A percentile compares a stretch with the other conserved stretches of the same genome.
Evolutionary conservation across 768 basidiomycete species (phyloP).

Genomic region (Leucosporidium yakuticum): DNA sequence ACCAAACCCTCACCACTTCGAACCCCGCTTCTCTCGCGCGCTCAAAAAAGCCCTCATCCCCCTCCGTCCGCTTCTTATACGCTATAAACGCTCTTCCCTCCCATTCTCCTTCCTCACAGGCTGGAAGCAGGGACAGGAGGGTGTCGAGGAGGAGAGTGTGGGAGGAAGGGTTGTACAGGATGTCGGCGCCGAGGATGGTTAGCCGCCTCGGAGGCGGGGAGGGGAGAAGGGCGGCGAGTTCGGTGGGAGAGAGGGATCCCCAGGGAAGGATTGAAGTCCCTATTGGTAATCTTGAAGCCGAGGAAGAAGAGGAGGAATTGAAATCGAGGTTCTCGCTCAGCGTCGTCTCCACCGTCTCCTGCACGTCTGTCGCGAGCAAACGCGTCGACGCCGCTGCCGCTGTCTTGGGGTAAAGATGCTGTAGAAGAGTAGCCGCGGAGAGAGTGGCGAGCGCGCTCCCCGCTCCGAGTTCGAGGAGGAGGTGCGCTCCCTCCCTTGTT

Average conservation of each 20-base stretch:
- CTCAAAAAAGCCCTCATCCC: slow-evolving; percentile 33
- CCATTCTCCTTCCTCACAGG: fast-evolving
- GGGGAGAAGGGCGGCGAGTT: neutral
- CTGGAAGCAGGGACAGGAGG: slow-evolving; percentile 20
- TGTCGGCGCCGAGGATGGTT: slow-evolving; percentile 32
- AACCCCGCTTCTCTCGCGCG: slow-evolving; percentile 19
- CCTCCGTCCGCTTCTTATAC: slow-evolving; percentile 33
- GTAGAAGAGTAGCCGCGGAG: neutral
- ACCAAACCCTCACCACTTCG: slow-evolving; percentile 16
- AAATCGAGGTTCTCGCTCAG: slow-evolving; percentile 24
- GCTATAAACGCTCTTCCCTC: slow-evolving; percentile 23
- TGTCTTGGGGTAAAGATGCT: neutral
- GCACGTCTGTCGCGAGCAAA: slow-evolving; percentile 30
- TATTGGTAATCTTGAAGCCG: neutral
- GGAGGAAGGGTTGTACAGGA: slow-evolving; percentile 35
- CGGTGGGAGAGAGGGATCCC: slow-evolving; percentile 6
- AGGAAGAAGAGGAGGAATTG: slow-evolving; percentile 9
- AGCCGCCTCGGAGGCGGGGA: neutral
- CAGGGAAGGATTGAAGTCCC: slow-evolving; percentile 17
- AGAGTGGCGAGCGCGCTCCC: slow-evolving; percentile 33
- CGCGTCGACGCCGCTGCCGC: neutral
- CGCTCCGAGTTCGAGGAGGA: slow-evolving; percentile 34
- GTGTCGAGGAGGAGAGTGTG: slow-evolving; percentile 32
- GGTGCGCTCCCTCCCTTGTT: neutral
- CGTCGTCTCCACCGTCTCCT: slow-evolving; percentile 32